Conservation (phyloP, 164 flowering plant genomes). For the Vitis vinifera region DNA sequence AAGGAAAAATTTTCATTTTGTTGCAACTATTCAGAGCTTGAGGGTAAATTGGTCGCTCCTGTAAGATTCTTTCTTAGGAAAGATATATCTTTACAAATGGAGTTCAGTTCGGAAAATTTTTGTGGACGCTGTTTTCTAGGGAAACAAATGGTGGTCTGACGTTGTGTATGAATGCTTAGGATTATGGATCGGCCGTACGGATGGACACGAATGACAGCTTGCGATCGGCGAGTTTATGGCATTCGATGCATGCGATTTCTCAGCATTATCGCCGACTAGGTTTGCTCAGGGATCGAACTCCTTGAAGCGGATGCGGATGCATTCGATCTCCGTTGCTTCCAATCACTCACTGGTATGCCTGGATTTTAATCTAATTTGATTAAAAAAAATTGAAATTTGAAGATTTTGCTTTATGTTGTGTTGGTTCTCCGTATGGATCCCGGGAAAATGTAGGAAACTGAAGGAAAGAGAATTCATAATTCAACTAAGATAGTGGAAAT, state of each 20-base stretch:
- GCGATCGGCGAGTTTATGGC: slow-evolving; percentile 95
- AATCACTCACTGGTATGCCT: slow-evolving; percentile 75
- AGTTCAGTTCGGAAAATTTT: background rate
- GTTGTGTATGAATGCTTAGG: slow-evolving; percentile 29
- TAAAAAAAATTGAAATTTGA: background rate
- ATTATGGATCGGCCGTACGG: slow-evolving; percentile 84
- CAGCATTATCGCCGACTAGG: slow-evolving; percentile 84
- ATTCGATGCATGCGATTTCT: slow-evolving; percentile 95
- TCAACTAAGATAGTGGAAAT: too few species aligned
- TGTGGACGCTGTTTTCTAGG: too few species aligned
- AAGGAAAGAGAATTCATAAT: too few species aligned
- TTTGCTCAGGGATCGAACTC: slow-evolving; percentile 82
- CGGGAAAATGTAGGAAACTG: too few species aligned
- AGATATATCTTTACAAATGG: too few species aligned
- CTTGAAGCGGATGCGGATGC: slow-evolving; percentile 91
- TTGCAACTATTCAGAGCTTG: background rate
- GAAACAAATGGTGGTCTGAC: too few species aligned
- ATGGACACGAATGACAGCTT: slow-evolving; percentile 94
- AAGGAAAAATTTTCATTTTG: background rate
- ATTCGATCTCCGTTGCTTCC: slow-evolving; percentile 94
- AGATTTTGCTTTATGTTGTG: background rate
- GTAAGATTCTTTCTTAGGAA: too few species aligned
- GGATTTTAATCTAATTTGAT: background rate
- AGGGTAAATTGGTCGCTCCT: too few species aligned
- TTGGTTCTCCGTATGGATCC: background rate